Evolutionary conservation across 768 basidiomycete genomes (phyloP).

Genomic region (Suillus spraguei): DNA sequence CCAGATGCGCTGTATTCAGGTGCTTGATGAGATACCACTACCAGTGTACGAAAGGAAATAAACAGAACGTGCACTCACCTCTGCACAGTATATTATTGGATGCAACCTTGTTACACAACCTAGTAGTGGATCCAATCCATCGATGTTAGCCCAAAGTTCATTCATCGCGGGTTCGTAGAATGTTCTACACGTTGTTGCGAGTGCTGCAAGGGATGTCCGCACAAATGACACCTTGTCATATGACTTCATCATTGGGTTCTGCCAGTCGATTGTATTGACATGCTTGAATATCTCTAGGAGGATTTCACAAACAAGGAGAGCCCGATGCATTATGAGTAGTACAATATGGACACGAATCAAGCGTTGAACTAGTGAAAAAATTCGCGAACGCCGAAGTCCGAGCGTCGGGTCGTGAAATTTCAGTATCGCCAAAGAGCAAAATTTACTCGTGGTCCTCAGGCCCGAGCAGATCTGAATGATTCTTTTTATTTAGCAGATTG

Average conservation of each 20-base stretch:
- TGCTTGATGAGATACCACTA: background rate
- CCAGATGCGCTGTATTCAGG: background rate
- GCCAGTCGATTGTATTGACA: background rate
- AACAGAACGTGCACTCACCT: background rate
- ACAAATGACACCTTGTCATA: no score
- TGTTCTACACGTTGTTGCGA: slow-evolving; percentile 6
- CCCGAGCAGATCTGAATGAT: no score
- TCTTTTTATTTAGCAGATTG: no score
- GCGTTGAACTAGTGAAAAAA: no score
- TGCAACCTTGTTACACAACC: background rate
- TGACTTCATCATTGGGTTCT: no score
- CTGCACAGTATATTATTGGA: background rate
- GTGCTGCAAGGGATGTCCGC: background rate
- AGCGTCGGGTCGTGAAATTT: no score
- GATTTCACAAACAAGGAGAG: background rate
- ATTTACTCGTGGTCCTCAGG: no score
- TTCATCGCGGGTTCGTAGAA: slow-evolving; percentile 6
- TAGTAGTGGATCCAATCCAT: background rate
- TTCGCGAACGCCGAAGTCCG: no score
- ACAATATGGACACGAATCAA: no score
- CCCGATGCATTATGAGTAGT: background rate
- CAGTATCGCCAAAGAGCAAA: no score
- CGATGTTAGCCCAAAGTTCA: background rate
- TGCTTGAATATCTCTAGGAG: background rate
- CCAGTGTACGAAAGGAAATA: background rate